Evolutionary conservation across 805 yeast species (phyloP), one percentile per base, ranked within the genome.

Genomic region (Clavispora fructus): DNA sequence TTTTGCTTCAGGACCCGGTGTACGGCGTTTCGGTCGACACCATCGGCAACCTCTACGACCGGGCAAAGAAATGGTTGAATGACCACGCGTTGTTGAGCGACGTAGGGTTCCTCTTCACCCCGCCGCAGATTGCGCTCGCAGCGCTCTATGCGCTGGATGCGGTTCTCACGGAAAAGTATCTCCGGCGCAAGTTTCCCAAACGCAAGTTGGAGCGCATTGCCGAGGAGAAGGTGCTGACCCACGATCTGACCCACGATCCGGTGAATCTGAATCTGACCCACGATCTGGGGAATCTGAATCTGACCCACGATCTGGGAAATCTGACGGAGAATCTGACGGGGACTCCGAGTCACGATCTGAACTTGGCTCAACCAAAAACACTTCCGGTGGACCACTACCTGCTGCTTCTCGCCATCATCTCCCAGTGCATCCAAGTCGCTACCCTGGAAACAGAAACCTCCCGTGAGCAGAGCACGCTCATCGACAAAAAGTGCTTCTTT

Each of bases 91-190:
- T 71, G 35, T 68, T 84, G 31, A 81, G 92, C 16, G 96, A 94
- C 60, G 91, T 79, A 4, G 70, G 77, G 8, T 92, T 88, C 56
- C 69, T 81, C 31, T 92, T 69, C 65, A 83, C 98, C 0, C 99
- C 99, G 0, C 96, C 98, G 1, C 99, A 94, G 59, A 87, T 94
- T 28, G 97, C 98, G 1, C 69, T 94, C 43, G 94, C 97, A 0
- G 88, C 94, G 13, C 73, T 91, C 59, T 79, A 85, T 67, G 74
- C 77, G 44, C 79, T 75, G 12, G 87, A 89, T 63, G 80, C 75
- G 51, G 78, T 75, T 23, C 65, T 87, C 33, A 78, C 86, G 2
- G 79, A 79, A 45, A 73, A 80, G 51, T 91, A 91, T 64, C 65
- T 92, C 52, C 75, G 76, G 52, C 73, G 76, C 53, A 87, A 86